A percentile compares a stretch with the other conserved stretches of the same genome.
phyloP scores from a whole-genome alignment of 805 yeast genomes.

The Komagataella pseudopastoris region DNA sequence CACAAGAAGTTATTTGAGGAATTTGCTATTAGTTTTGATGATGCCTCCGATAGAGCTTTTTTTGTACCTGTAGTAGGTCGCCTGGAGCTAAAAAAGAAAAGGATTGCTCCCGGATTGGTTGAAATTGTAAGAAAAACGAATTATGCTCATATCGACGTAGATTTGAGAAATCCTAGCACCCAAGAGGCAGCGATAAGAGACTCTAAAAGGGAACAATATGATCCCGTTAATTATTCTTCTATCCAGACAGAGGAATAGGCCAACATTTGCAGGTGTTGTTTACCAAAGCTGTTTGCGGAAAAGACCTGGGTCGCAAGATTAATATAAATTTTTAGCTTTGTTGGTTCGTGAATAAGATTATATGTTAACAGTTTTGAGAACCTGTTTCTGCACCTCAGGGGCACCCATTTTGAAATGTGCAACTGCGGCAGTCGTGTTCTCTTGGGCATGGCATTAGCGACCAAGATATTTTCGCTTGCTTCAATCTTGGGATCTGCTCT shows the following conservation, averaged over 20 bases:
- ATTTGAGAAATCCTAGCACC: constrained; percentile 60
- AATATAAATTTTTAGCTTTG: too few species aligned
- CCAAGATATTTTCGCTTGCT: too few species aligned
- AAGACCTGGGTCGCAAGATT: too few species aligned
- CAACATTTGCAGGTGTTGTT: too few species aligned
- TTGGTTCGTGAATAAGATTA: too few species aligned
- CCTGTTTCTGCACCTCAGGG: too few species aligned
- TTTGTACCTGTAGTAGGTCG: constrained; percentile 72
- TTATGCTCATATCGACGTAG: constrained; percentile 46
- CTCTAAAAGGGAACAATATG: constrained; percentile 50
- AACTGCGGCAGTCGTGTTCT: too few species aligned
- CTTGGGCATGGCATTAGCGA: too few species aligned
- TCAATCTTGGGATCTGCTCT: too few species aligned
- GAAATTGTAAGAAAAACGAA: constrained; percentile 43
- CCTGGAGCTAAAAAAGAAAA: constrained; percentile 72
- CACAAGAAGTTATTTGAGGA: constrained; percentile 39
- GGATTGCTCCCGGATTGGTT: constrained; percentile 49
- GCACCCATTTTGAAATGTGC: too few species aligned
- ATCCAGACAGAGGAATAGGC: constrained; percentile 1
- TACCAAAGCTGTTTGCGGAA: too few species aligned
- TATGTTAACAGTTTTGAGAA: too few species aligned
- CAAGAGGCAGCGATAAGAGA: constrained; percentile 60
- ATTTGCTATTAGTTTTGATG: constrained; percentile 50
- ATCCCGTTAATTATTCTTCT: constrained; percentile 65
- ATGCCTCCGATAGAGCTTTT: constrained; percentile 42